Evolutionary conservation across 2,329 filamentous ascomycete genomes (phyloP), one percentile per base, ranked within the genome.

Genomic region (Sarocladium kiliense): DNA sequence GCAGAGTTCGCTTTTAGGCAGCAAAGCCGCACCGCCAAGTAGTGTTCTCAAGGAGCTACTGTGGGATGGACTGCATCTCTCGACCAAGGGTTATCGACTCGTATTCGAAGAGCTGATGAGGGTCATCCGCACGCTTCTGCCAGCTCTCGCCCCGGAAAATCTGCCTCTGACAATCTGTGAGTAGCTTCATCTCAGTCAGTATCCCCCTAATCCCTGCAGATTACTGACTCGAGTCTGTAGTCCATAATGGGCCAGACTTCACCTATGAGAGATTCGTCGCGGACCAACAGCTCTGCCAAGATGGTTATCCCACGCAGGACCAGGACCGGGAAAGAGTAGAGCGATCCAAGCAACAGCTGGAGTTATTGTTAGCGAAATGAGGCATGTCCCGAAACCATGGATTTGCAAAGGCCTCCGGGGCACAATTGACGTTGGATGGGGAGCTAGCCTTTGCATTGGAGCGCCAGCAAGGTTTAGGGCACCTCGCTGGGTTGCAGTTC

Each of bases 11-110:
- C 41, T 44, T 25, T 18, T 16, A 44, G 41, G 41, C 18, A 44
- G 41, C 41, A 44, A 44, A 16, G 41, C 7, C 3, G 41, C 7
- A 21, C 41, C 41, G 18, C 21, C 41, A 44, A 44, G 21, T 16
- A 25, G 18, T 25, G 41, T 25, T 3, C 23, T 44, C 18, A 44
- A 25, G 41, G 41, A 25, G 18, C 21, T 44, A 6, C 41, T 44
- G 41, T 44, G 41, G 41, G 41, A 44, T 44, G 41, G 41, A 25
- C n/a, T 44, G 41, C 41, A 44, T 16, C 41, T 44, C 41, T 44
- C 41, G 18, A 44, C 19, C 9, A 44, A 25, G 41, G 41, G 41
- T 9, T 44, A 44, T 44, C n/a, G 41, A 25, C 41, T 44, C 41
- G 41, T 44, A 6, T 44, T 44, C 41, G 41, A 44, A 16, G 41